Percentiles rank a stretch among this genome's conserved stretches.
Evolutionary conservation across 176 grass and related monocot species (phyloP).

Genomic region (Avena eriantha): DNA sequence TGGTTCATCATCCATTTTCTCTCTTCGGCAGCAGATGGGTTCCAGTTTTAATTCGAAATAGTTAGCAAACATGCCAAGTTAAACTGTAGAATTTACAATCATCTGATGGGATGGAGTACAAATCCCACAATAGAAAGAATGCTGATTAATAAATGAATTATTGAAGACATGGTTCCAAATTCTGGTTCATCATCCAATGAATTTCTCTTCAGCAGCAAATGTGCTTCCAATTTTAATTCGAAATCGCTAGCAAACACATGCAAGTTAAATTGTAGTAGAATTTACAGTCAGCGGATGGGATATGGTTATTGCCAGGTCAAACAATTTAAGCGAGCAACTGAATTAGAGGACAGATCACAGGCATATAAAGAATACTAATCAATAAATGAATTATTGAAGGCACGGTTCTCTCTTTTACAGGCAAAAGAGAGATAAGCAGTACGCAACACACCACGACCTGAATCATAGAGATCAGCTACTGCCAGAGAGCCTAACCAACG

Average conservation of each 20-base stretch:
- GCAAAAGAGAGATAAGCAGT: slow-evolving; percentile 66
- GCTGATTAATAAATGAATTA: too few species aligned
- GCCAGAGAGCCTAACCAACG: slow-evolving; percentile 13
- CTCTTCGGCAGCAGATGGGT: too few species aligned
- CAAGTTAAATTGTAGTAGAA: too few species aligned
- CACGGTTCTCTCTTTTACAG: slow-evolving; percentile 64
- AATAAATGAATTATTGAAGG: slow-evolving; percentile 44
- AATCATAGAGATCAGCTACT: not conserved
- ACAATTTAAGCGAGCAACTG: not conserved
- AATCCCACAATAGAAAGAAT: too few species aligned
- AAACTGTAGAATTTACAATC: too few species aligned
- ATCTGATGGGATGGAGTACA: too few species aligned
- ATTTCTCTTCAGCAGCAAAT: not conserved
- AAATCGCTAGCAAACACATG: not conserved
- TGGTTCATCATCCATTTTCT: too few species aligned
- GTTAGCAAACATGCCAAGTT: too few species aligned
- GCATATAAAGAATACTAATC: slow-evolving; percentile 45
- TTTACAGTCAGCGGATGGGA: too few species aligned
- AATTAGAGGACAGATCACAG: not conserved
- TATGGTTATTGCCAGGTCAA: not conserved
- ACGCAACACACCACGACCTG: slow-evolving; percentile 21
- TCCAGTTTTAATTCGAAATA: too few species aligned
- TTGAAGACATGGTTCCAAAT: too few species aligned
- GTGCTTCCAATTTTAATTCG: not conserved
- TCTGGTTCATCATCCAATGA: too few species aligned